A percentile compares a stretch with the other conserved stretches of the same genome.
phyloP scores from a whole-genome alignment of 2,329 filamentous ascomycete genomes.

The Penicillium sp. region DNA sequence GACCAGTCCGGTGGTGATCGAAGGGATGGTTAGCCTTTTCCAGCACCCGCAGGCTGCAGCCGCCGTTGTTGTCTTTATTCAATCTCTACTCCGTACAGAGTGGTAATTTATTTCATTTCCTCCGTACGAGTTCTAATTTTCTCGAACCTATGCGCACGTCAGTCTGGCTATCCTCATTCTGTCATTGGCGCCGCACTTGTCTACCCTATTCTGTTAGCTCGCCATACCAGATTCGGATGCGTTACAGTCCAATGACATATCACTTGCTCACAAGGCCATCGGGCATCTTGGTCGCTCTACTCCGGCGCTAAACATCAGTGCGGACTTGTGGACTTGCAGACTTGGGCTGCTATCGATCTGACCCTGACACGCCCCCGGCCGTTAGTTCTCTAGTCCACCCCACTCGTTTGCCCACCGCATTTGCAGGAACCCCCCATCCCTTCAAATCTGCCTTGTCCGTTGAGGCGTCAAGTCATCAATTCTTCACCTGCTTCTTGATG shows the following conservation, averaged over 20 bases:
- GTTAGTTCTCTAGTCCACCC: constrained; percentile 16
- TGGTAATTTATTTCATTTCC: background rate
- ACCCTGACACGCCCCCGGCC: constrained; percentile 17
- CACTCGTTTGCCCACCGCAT: constrained; percentile 21
- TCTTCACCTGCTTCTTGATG: constrained; percentile 25
- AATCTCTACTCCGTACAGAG: too few species aligned
- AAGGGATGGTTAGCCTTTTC: constrained; percentile 19
- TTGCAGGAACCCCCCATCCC: constrained; percentile 14
- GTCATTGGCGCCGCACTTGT: background rate
- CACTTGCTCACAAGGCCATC: constrained; percentile 10
- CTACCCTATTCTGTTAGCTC: background rate
- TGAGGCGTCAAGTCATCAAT: constrained; percentile 26
- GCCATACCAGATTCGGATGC: background rate
- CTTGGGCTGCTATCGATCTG: constrained; percentile 27
- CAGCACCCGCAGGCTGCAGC: constrained; percentile 10
- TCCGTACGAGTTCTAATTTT: background rate
- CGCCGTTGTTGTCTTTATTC: constrained; percentile 17
- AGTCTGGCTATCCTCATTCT: background rate
- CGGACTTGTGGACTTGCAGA: constrained; percentile 29
- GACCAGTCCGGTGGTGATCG: constrained; percentile 17
- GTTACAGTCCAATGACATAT: constrained; percentile 14
- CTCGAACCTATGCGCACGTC: background rate
- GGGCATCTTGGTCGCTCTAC: constrained; percentile 19
- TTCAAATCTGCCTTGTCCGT: constrained; percentile 36
- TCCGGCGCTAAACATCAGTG: constrained; percentile 30